A percentile compares a stretch with the other conserved stretches of the same genome.
phyloP scores from a whole-genome alignment of 257 asterid species.

The Nicotiana obtusifolia region DNA sequence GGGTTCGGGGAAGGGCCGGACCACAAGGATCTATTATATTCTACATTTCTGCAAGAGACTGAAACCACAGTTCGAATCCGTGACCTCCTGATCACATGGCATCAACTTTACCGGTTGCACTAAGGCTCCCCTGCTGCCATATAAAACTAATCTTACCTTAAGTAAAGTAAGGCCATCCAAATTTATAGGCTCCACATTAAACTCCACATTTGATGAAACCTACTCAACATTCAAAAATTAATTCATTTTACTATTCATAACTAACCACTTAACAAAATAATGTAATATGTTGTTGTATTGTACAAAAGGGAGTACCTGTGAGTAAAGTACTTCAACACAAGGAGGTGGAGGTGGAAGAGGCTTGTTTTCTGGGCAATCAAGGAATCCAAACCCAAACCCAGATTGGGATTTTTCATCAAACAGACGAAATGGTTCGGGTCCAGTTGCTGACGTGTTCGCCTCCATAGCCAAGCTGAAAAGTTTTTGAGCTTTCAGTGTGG shows the following conservation, averaged over 20 bases:
- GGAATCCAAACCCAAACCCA: slow-evolving; percentile 19
- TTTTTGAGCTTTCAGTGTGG: neutral
- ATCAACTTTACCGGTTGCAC: no score
- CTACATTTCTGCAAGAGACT: no score
- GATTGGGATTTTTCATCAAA: slow-evolving; percentile 48
- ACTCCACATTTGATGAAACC: slow-evolving; percentile 50
- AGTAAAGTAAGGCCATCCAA: slow-evolving; percentile 65
- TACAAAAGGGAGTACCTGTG: slow-evolving; percentile 40
- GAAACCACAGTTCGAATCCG: no score
- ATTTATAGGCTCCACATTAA: slow-evolving; percentile 54
- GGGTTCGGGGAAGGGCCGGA: no score
- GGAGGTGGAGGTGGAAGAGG: slow-evolving; percentile 71
- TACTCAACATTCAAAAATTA: slow-evolving; percentile 1
- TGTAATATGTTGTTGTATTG: neutral
- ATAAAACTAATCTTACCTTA: slow-evolving; percentile 41
- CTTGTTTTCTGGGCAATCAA: slow-evolving; percentile 38
- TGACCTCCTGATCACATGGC: no score
- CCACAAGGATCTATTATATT: no score
- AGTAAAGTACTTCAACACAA: slow-evolving; percentile 57
- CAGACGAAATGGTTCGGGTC: slow-evolving; percentile 34
- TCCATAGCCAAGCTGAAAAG: neutral
- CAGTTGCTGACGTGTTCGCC: neutral
- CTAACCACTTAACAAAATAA: neutral
- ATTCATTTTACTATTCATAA: neutral
- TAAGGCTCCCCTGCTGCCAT: no score